Conservation (phyloP, 2,329 filamentous ascomycete species). For the Orbilia brochopaga region DNA sequence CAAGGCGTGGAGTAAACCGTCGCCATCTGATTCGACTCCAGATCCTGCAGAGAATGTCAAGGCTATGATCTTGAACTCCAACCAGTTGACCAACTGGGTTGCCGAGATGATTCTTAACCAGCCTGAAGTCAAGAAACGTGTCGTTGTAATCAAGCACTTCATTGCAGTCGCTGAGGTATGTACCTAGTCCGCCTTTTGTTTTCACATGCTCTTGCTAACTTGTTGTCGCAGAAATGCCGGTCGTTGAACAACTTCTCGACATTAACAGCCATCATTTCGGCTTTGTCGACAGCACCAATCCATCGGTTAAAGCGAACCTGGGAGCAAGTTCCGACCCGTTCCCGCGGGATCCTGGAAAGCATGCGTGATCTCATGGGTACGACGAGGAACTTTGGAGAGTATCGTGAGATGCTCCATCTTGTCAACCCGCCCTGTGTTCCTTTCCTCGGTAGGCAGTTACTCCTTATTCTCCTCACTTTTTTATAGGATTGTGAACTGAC, state of each 20-base stretch:
- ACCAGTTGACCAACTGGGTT: slow-evolving; percentile 99
- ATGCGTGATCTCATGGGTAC: slow-evolving; percentile 96
- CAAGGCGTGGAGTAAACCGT: slow-evolving; percentile 98
- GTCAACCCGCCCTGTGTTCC: slow-evolving; percentile 97
- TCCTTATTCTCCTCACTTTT: background rate
- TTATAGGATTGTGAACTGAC: background rate
- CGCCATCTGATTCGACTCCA: slow-evolving; percentile 67
- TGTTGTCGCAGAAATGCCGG: slow-evolving; percentile 79
- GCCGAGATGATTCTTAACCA: slow-evolving; percentile 98
- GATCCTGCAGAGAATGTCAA: slow-evolving; percentile 88
- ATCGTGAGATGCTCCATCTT: slow-evolving; percentile 87
- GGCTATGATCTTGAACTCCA: slow-evolving; percentile 93
- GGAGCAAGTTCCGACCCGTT: slow-evolving; percentile 88
- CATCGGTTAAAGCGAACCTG: slow-evolving; percentile 92
- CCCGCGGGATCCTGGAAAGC: slow-evolving; percentile 77
- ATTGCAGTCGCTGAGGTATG: slow-evolving; percentile 92
- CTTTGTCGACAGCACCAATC: slow-evolving; percentile 90
- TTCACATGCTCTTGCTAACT: slow-evolving; percentile 15
- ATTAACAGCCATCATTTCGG: slow-evolving; percentile 95
- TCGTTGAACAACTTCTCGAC: slow-evolving; percentile 95
- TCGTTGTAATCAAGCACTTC: slow-evolving; percentile 98
- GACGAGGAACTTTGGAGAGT: slow-evolving; percentile 97
- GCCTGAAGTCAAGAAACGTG: slow-evolving; percentile 89
- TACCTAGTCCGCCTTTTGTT: slow-evolving; percentile 54
- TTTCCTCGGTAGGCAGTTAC: slow-evolving; percentile 77